Percentiles rank a stretch among this genome's conserved stretches.
These are phyloP conservation scores for Boletus edulis DNA, from an alignment of 768 basidiomycete species.

Conservation along the genomic window DNA sequence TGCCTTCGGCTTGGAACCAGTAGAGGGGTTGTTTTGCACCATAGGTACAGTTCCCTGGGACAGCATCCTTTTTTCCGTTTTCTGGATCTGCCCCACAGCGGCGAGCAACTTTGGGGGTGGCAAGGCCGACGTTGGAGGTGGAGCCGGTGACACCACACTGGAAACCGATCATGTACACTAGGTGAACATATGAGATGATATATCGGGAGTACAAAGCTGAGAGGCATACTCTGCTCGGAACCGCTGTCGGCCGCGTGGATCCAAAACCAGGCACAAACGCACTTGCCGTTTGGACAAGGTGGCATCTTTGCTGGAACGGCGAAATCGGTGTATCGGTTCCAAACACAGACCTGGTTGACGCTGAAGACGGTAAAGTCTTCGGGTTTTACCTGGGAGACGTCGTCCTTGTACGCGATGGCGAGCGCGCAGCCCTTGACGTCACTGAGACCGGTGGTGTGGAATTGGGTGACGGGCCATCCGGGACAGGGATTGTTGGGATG, in stretches of 20 bases:
- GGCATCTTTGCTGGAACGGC: constrained; percentile 67
- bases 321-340: constrained; percentile 68
- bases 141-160: constrained; percentile 58
- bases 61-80: constrained; percentile 40
- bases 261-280: constrained; percentile 75
- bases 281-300: constrained; percentile 59
- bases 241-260: constrained; percentile 61
- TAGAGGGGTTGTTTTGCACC: constrained; percentile 71
- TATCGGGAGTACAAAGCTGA: not conserved
- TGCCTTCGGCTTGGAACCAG: constrained; percentile 62
- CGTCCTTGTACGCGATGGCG: constrained; percentile 73
- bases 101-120: constrained; percentile 55
- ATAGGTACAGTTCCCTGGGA: constrained; percentile 66
- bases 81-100: constrained; percentile 61
- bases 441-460: constrained; percentile 52
- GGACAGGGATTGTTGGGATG: constrained; percentile 56
- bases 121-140: constrained; percentile 50
- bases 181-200: not conserved
- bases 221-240: constrained; percentile 56
- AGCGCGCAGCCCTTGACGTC: constrained; percentile 66
- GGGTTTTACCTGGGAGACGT: constrained; percentile 55
- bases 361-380: constrained; percentile 73
- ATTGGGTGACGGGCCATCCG: constrained; percentile 39
- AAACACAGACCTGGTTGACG: constrained; percentile 74
- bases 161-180: constrained; percentile 77